These are phyloP conservation scores for Aspergillus sp. DNA, from an alignment of 2,329 filamentous ascomycete species.

Conservation along the genomic window DNA sequence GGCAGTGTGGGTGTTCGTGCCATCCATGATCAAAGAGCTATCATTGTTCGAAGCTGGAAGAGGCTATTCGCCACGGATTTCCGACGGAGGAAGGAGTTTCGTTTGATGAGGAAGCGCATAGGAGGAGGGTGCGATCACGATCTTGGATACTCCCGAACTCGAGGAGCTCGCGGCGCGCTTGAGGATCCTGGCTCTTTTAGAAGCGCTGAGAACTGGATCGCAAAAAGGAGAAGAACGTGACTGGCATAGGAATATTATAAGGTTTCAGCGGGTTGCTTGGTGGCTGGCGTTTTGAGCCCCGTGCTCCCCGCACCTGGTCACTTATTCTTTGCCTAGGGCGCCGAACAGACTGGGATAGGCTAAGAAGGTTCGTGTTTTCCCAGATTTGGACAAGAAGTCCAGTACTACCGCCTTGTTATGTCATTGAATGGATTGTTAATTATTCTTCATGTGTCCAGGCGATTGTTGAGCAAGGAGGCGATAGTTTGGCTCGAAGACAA, in stretches of 20 bases:
- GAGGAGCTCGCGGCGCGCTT: not conserved
- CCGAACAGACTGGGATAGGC: not conserved
- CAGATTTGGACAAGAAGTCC: not conserved
- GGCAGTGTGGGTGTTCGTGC: not conserved
- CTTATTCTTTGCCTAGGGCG: not conserved
- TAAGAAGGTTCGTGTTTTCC: conserved; percentile 5
- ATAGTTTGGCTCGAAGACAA: not conserved
- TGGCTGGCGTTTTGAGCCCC: not conserved
- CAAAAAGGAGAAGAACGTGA: not conserved
- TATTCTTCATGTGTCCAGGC: not conserved
- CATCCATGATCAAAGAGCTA: not conserved
- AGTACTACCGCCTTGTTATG: not conserved
- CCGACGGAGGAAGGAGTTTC: not conserved
- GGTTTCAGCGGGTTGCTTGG: not conserved
- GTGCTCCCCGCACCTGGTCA: not conserved
- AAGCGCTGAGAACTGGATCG: not conserved
- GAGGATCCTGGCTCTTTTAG: not conserved
- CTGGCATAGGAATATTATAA: not conserved
- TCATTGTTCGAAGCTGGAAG: not conserved
- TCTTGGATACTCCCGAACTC: not conserved
- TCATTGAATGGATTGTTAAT: not conserved
- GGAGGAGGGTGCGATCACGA: not conserved
- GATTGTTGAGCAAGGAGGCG: not conserved
- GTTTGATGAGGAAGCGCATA: not conserved
- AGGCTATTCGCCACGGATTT: not conserved